phyloP scores from a whole-genome alignment of 2,329 filamentous ascomycete species.

The Alternaria ventricosa region DNA sequence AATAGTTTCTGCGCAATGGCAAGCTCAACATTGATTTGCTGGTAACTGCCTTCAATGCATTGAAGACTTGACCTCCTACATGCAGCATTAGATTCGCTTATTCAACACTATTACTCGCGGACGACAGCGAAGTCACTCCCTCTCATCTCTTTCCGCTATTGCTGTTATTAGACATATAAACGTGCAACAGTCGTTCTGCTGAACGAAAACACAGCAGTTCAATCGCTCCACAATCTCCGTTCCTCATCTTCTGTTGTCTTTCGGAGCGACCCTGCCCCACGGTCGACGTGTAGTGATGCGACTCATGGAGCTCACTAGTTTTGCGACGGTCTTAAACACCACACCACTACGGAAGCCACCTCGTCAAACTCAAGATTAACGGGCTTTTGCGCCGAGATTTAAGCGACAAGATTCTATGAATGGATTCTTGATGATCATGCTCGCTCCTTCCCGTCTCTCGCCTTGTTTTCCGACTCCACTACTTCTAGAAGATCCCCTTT shows the following conservation, averaged over 20 bases:
- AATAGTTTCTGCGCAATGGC: background rate
- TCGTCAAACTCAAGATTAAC: background rate
- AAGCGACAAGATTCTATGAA: background rate
- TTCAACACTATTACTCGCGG: background rate
- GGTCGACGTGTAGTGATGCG: background rate
- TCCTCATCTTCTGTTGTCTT: background rate
- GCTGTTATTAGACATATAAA: background rate
- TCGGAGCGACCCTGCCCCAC: background rate
- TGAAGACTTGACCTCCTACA: background rate
- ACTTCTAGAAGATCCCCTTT: conserved; percentile 6
- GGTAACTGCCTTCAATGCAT: background rate
- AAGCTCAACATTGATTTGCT: background rate
- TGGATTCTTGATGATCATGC: conserved; percentile 2
- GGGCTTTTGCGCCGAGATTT: background rate
- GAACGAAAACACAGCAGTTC: background rate
- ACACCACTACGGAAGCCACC: background rate
- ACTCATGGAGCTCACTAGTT: background rate
- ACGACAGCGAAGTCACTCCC: background rate
- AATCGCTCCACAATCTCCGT: background rate
- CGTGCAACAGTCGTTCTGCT: background rate
- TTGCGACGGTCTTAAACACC: background rate
- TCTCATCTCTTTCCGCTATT: background rate
- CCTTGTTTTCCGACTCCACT: background rate
- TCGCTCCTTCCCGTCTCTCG: background rate
- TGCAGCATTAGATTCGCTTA: background rate